Conservation (phyloP, 225 moss, liverwort and hornwort genomes). For the Straminergon stramineum region DNA sequence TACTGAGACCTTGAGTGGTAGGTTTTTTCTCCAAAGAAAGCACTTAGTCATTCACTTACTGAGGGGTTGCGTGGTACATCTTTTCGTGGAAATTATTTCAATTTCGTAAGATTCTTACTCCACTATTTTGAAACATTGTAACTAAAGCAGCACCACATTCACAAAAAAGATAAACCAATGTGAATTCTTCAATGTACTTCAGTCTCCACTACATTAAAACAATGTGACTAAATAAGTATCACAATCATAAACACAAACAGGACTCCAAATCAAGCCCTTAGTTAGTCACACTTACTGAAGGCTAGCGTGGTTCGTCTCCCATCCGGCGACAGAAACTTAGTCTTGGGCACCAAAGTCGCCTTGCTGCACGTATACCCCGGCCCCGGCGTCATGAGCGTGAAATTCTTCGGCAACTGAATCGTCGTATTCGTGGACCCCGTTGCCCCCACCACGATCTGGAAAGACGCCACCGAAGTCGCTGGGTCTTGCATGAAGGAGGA, state of each 20-base stretch:
- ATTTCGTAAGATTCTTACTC: neutral
- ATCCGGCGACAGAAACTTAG: conserved; percentile 21
- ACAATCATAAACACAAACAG: neutral
- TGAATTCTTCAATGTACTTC: neutral
- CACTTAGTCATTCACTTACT: neutral
- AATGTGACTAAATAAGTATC: neutral
- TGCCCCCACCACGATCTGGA: conserved; percentile 28
- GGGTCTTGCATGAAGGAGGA: conserved; percentile 44
- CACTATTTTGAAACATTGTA: too few relatives aligned
- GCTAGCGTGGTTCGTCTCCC: conserved; percentile 35
- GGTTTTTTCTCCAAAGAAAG: neutral
- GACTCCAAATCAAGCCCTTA: neutral
- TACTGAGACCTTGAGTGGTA: neutral
- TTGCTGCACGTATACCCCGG: conserved; percentile 48
- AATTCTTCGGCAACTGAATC: conserved; percentile 24
- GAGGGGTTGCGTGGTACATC: neutral
- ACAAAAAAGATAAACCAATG: neutral
- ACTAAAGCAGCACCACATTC: too few relatives aligned
- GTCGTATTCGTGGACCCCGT: conserved; percentile 20
- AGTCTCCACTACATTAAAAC: neutral
- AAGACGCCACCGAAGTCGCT: conserved; percentile 28
- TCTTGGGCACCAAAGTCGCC: neutral
- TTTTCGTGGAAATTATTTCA: neutral
- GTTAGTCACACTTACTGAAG: conserved; percentile 20
- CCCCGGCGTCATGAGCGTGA: conserved; percentile 49